These are phyloP conservation scores for Aspergillus cejpii DNA, from an alignment of 2,329 filamentous ascomycete species.

Conservation along the genomic window DNA sequence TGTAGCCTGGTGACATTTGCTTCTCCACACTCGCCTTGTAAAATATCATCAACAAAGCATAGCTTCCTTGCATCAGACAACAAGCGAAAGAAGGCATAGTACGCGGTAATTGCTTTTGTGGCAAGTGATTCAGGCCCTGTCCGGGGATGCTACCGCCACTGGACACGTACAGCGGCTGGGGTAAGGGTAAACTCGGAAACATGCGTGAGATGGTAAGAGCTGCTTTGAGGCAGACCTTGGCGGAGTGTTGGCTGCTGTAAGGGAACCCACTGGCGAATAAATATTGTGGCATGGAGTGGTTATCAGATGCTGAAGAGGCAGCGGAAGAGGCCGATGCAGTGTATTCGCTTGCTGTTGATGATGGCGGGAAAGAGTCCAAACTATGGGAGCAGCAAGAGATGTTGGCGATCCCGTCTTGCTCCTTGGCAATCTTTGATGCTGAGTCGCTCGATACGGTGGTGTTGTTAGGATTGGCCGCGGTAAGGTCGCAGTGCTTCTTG, in stretches of 20 bases:
- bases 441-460: constrained; percentile 3
- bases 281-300: constrained; percentile 25
- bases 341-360: constrained; percentile 25
- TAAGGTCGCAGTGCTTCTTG: constrained; percentile 42
- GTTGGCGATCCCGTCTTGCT: constrained; percentile 21
- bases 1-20: constrained; percentile 22
- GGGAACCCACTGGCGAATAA: constrained; percentile 34
- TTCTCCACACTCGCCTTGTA: constrained; percentile 39
- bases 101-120: constrained; percentile 28
- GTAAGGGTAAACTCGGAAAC: constrained; percentile 37
- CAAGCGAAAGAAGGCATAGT: constrained; percentile 45
- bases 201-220: constrained; percentile 38
- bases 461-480: constrained; percentile 23
- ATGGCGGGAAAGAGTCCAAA: constrained; percentile 26
- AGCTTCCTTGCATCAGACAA: constrained; percentile 44
- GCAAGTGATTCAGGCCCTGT: constrained; percentile 14
- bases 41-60: constrained; percentile 43
- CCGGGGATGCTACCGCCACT: constrained; percentile 8
- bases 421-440: constrained; percentile 11
- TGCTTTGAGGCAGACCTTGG: constrained; percentile 37
- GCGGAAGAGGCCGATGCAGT: constrained; percentile 31
- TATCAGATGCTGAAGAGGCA: constrained; percentile 29
- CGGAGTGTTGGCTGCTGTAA: constrained; percentile 38
- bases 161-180: constrained; percentile 23
- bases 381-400: constrained; percentile 31